A percentile compares a stretch with the other conserved stretches of the same genome.
Evolutionary conservation across 179 eudicot species (phyloP).

Genomic region (Silene noctiflora): DNA sequence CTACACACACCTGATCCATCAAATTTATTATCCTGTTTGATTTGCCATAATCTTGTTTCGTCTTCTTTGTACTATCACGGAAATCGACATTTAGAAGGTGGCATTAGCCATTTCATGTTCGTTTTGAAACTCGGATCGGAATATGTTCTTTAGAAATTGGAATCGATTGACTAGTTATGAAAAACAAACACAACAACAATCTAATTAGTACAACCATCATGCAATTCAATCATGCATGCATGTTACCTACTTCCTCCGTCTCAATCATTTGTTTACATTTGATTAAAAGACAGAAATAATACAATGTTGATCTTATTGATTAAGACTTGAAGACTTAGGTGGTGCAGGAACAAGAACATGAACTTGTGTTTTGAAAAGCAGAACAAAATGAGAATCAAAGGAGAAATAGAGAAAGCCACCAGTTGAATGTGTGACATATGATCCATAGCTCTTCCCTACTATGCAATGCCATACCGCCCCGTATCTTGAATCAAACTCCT

Average conservation of each 20-base stretch:
- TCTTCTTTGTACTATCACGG: too few species aligned
- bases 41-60: not conserved
- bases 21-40: not conserved
- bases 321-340: not conserved
- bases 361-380: conserved; percentile 22
- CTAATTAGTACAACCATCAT: not conserved
- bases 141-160: not conserved
- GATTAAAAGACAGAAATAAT: too few species aligned
- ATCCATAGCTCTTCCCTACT: conserved; percentile 25
- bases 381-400: conserved; percentile 17
- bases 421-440: conserved; percentile 23
- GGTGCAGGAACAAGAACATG: conserved; percentile 5
- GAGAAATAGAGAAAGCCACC: conserved; percentile 26
- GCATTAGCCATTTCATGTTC: not conserved
- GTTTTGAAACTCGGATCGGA: not conserved
- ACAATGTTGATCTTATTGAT: too few species aligned
- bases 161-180: not conserved
- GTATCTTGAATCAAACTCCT: conserved; percentile 21
- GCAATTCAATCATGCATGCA: not conserved
- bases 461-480: conserved; percentile 27
- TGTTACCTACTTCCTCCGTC: not conserved
- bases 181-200: not conserved
- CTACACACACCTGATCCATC: not conserved
- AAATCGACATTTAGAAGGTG: not conserved
- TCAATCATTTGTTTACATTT: too few species aligned